These are phyloP conservation scores for Amanita rimosa DNA, from an alignment of 768 basidiomycete genomes.

Conservation along the genomic window DNA sequence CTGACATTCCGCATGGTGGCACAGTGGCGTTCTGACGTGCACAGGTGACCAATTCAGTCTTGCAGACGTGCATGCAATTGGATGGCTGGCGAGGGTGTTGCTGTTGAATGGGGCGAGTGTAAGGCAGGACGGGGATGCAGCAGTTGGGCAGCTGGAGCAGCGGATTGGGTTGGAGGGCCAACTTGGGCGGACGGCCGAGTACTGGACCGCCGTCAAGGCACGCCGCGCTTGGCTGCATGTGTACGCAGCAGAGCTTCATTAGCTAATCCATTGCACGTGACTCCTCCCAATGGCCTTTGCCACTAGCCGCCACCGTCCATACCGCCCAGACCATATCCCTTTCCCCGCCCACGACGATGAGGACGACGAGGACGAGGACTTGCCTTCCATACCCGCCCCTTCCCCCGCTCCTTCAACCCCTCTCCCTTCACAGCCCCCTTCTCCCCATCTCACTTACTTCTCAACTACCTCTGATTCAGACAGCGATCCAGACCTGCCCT, in stretches of 20 bases:
- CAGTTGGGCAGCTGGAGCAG: conserved; percentile 39
- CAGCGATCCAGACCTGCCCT: conserved; percentile 41
- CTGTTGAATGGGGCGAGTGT: conserved; percentile 41
- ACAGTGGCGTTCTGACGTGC: neutral
- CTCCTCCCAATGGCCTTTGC: neutral
- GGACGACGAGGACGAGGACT: conserved; percentile 10
- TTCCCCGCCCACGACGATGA: conserved; percentile 13
- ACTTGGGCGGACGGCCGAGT: conserved; percentile 27
- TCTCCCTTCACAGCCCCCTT: conserved; percentile 49
- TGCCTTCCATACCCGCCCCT: conserved; percentile 8
- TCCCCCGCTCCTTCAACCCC: conserved; percentile 39
- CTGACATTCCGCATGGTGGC: too few relatives aligned
- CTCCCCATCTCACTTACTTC: conserved; percentile 47
- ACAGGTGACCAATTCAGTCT: conserved; percentile 76
- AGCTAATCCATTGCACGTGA: conserved; percentile 1
- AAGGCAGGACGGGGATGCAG: conserved; percentile 38
- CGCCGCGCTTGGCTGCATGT: conserved; percentile 66
- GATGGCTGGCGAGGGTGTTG: conserved; percentile 60
- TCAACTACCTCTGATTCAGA: conserved; percentile 49
- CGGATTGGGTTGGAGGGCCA: conserved; percentile 33
- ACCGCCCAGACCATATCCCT: conserved; percentile 1
- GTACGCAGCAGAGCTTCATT: conserved; percentile 39
- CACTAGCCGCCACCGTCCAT: neutral
- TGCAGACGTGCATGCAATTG: conserved; percentile 71
- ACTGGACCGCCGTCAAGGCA: conserved; percentile 61